A percentile compares a stretch with the other conserved stretches of the same genome.
phyloP scores from a whole-genome alignment of 1,284 basidiomycete genomes.

The Sanghuangporus weigelae region DNA sequence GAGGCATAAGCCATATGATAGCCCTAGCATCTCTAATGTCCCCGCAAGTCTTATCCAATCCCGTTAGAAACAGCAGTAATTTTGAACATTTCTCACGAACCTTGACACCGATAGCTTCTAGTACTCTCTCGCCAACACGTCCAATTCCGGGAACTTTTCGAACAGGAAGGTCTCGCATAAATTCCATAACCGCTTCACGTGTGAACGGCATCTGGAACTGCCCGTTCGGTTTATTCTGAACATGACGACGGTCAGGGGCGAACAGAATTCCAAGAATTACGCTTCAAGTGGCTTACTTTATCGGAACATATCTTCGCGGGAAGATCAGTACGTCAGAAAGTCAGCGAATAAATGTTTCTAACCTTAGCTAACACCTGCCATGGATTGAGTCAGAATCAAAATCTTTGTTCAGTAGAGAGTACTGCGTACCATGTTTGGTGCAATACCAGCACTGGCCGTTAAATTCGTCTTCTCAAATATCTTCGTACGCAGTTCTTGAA shows the following conservation, averaged over 20 bases:
- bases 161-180: constrained; percentile 72
- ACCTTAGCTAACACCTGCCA: constrained; percentile 70
- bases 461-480: constrained; percentile 76
- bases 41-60: constrained; percentile 63
- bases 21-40: constrained; percentile 77
- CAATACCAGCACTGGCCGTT: constrained; percentile 92
- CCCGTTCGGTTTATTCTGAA: constrained; percentile 90
- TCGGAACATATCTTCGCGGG: constrained; percentile 81
- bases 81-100: constrained; percentile 32
- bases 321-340: not conserved
- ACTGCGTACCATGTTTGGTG: constrained; percentile 69
- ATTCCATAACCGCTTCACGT: constrained; percentile 57
- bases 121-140: constrained; percentile 78
- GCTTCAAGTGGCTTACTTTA: constrained; percentile 41
- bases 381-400: constrained; percentile 1
- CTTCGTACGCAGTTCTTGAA: constrained; percentile 66
- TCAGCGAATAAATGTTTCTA: constrained; percentile 16
- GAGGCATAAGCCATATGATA: constrained; percentile 74
- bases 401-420: constrained; percentile 13
- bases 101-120: constrained; percentile 84
- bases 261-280: not conserved
- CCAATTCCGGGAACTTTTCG: constrained; percentile 86
- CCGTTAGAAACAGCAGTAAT: not conserved
- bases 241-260: not conserved
- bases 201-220: constrained; percentile 77